Conservation (phyloP, 371 early-diverging fungal species). For the Cokeromyces recurvatus region DNA sequence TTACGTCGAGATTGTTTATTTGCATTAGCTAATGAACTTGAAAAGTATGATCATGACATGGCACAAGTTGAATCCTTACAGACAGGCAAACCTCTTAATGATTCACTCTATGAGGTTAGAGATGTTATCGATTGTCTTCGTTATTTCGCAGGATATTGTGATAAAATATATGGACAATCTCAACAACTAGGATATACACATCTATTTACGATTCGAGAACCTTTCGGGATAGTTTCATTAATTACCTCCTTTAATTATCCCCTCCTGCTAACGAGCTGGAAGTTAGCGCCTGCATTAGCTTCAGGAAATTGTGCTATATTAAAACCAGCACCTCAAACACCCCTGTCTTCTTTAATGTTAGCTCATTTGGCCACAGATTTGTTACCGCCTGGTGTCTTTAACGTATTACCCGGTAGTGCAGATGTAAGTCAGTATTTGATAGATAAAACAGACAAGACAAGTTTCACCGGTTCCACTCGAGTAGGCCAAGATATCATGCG, state of each 20-base stretch:
- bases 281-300: constrained; percentile 80
- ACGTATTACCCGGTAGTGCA: constrained; percentile 51
- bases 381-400: constrained; percentile 57
- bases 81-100: constrained; percentile 74
- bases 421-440: constrained; percentile 22
- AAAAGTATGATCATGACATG: constrained; percentile 49
- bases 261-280: constrained; percentile 70
- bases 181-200: constrained; percentile 11
- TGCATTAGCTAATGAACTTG: constrained; percentile 58
- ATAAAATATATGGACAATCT: constrained; percentile 53
- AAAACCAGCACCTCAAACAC: constrained; percentile 46
- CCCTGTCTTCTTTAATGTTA: constrained; percentile 32
- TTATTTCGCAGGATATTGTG: constrained; percentile 75
- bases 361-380: constrained; percentile 26
- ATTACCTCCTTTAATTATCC: constrained; percentile 86
- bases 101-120: constrained; percentile 42
- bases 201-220: constrained; percentile 64
- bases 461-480: constrained; percentile 63
- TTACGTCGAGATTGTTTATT: constrained; percentile 62
- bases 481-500: constrained; percentile 73
- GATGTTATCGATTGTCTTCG: constrained; percentile 70
- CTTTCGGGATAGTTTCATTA: constrained; percentile 69
- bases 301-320: constrained; percentile 39
- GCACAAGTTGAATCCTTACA: constrained; percentile 76
- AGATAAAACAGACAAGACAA: constrained; percentile 24